Percentiles rank a stretch among this genome's conserved stretches.
Evolutionary conservation across 2,329 filamentous ascomycete genomes (phyloP).

Genomic region (Aspergillus novofumigatus): DNA sequence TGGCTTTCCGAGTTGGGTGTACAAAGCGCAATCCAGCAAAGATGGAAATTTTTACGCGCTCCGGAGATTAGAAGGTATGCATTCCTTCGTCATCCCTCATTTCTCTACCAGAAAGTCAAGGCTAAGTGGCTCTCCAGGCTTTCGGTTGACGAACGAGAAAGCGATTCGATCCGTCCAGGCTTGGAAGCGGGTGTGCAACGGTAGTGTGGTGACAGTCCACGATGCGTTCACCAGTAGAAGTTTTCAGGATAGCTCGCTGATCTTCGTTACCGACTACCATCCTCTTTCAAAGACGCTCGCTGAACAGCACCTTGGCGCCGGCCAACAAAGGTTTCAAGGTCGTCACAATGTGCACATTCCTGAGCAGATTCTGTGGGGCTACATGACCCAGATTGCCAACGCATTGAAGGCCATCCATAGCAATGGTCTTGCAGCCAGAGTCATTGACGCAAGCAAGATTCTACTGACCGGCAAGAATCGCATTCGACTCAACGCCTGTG

Average conservation of each 20-base stretch:
- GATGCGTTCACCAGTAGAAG: constrained; percentile 90
- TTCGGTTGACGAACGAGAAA: constrained; percentile 81
- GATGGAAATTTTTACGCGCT: constrained; percentile 86
- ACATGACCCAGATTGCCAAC: constrained; percentile 85
- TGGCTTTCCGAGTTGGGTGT: constrained; percentile 88
- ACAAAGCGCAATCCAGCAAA: constrained; percentile 86
- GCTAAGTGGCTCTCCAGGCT: constrained; percentile 49
- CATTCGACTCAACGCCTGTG: constrained; percentile 81
- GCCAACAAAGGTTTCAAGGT: constrained; percentile 38
- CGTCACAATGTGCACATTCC: constrained; percentile 51
- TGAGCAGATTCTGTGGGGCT: constrained; percentile 82
- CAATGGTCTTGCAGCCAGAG: constrained; percentile 74
- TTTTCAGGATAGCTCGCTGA: constrained; percentile 90
- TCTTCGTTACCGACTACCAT: constrained; percentile 91
- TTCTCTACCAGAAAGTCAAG: background rate
- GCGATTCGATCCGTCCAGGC: constrained; percentile 80
- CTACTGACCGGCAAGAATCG: constrained; percentile 87
- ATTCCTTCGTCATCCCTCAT: background rate
- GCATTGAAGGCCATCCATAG: constrained; percentile 82
- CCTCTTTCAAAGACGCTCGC: constrained; percentile 84
- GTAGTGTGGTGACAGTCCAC: constrained; percentile 77
- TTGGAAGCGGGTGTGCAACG: constrained; percentile 82
- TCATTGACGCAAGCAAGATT: constrained; percentile 83
- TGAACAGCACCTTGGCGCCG: constrained; percentile 62
- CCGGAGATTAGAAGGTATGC: constrained; percentile 71